phyloP scores from a whole-genome alignment of 495 filamentous ascomycete species.

The Xylaria castorea region DNA sequence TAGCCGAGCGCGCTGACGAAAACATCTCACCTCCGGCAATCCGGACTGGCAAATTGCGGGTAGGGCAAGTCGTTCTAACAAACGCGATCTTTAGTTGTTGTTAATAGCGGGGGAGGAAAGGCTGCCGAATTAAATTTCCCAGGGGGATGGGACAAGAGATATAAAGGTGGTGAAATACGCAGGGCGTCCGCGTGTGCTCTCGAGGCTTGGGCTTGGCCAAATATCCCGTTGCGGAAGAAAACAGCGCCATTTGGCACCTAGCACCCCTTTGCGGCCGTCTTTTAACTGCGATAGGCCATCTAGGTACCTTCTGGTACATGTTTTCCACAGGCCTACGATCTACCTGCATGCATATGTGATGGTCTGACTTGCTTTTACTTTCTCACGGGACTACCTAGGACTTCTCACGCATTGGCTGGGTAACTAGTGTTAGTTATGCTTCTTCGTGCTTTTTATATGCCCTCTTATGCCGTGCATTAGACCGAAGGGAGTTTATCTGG shows the following conservation, averaged over 20 bases:
- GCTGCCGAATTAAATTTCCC: constrained; percentile 27
- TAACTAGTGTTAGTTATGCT: background rate
- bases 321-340: constrained; percentile 16
- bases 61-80: constrained; percentile 17
- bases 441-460: background rate
- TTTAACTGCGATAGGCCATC: constrained; percentile 23
- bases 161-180: constrained; percentile 21
- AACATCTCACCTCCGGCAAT: constrained; percentile 26
- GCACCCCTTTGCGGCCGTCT: constrained; percentile 20
- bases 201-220: constrained; percentile 27
- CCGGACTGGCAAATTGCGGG: constrained; percentile 11
- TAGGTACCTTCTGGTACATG: background rate
- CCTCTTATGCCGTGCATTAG: constrained; percentile 13
- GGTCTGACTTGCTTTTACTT: constrained; percentile 20
- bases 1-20: constrained; percentile 13
- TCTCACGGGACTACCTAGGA: constrained; percentile 15
- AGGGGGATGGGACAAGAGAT: constrained; percentile 18
- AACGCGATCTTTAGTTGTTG: constrained; percentile 17
- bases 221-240: constrained; percentile 21
- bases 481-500: constrained; percentile 19
- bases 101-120: constrained; percentile 22
- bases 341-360: constrained; percentile 20
- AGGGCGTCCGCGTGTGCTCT: constrained; percentile 19
- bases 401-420: constrained; percentile 16
- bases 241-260: constrained; percentile 24